Evolutionary conservation across 768 basidiomycete genomes (phyloP), one percentile per base, ranked within the genome.

Genomic region (Hygrophoropsis aurantiaca): DNA sequence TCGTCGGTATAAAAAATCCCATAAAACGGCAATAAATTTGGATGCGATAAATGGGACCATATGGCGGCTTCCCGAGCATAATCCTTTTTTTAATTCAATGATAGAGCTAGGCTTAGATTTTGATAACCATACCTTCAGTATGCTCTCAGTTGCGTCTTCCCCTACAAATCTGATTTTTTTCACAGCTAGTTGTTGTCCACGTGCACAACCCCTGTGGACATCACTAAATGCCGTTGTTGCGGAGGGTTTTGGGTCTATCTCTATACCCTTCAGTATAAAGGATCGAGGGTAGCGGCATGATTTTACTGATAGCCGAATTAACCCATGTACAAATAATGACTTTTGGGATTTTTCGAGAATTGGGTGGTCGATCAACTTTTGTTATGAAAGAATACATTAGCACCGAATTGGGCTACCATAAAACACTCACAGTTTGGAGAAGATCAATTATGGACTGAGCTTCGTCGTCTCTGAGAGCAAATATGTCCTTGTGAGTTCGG

Each of bases 151-250:
- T 54, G 53, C 24, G 44, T 38, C n/a, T n/a, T n/a, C n/a, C n/a
- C n/a, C n/a, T n/a, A n/a, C n/a, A n/a, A n/a, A n/a, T n/a, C n/a
- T n/a, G n/a, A n/a, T n/a, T n/a, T 62, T 58, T 43, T 69, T 69
- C 43, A 70, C 44, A 4, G 65, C 67, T 11, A 69, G 63, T 18
- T 47, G 42, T 42, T 52, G 63, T n/a, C 55, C 64, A 3, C 45
- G 57, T 16, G 59, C 49, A 24, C 34, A 47, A 15, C 69, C 67
- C 24, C 57, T 58, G 41, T 58, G 66, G 43, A 69, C 62, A 37
- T 62, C 56, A 27, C 68, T 66, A 47, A 64, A 72, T 61, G 32
- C 68, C 68, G 24, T 50, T 50, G 8, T 55, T 51, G 5, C 46
- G 39, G 2, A 61, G 58, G 15, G 36, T 34, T 16, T 16, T 16